These are phyloP conservation scores for Artemisia annua DNA, from an alignment of 129 eudicot species.

Conservation along the genomic window DNA sequence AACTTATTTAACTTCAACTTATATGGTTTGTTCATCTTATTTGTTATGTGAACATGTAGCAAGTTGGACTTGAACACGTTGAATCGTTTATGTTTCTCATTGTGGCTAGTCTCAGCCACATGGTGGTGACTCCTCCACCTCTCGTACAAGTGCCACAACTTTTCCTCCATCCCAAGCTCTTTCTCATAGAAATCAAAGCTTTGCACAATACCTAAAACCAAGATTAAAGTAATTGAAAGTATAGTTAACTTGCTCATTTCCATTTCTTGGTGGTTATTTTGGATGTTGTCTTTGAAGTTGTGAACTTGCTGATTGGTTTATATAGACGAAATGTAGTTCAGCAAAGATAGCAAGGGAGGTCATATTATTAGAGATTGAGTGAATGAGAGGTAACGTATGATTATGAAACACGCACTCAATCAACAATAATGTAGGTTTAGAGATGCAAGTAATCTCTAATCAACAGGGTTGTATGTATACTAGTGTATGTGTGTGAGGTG, in stretches of 20 bases:
- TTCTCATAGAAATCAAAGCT: constrained; percentile 59
- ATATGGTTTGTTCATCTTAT: constrained; percentile 76
- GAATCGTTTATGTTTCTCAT: constrained; percentile 69
- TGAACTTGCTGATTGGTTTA: too few species aligned
- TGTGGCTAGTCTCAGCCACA: constrained; percentile 44
- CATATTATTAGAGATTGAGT: constrained; percentile 10
- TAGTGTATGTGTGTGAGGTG: too few species aligned
- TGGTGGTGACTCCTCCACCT: constrained; percentile 77
- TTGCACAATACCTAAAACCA: constrained; percentile 35
- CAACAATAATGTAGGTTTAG: too few species aligned
- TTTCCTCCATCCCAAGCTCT: constrained; percentile 67
- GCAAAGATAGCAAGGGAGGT: constrained; percentile 12
- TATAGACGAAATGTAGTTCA: constrained; percentile 29
- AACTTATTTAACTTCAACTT: constrained; percentile 77
- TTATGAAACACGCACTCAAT: constrained; percentile 21
- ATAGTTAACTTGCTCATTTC: constrained; percentile 30
- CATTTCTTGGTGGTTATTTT: constrained; percentile 16
- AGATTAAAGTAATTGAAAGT: constrained; percentile 31
- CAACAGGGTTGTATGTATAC: too few species aligned
- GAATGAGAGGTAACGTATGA: constrained; percentile 42
- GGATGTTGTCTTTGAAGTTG: not conserved
- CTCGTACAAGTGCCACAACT: constrained; percentile 60
- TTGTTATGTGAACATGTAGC: constrained; percentile 47
- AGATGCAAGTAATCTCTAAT: too few species aligned
- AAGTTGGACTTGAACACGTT: constrained; percentile 71